Conservation (phyloP, 75 land plant genomes). For the Pinus albicaulis region DNA sequence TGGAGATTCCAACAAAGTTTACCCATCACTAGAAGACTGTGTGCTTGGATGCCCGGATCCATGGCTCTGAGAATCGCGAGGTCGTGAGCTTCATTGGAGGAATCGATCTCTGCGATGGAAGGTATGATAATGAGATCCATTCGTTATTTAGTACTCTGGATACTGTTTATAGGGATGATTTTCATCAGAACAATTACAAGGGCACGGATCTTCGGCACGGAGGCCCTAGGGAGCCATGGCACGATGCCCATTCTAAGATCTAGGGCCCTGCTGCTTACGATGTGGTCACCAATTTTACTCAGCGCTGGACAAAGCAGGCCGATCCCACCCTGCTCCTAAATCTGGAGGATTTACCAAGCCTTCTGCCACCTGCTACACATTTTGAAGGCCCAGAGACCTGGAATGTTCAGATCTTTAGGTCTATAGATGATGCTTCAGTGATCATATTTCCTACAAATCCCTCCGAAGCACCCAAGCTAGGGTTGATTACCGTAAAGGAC, state of each 20-base stretch:
- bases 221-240: conserved; percentile 69
- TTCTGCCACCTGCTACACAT: not conserved
- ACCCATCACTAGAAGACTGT: conserved; percentile 58
- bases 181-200: conserved; percentile 32
- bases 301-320: conserved; percentile 40
- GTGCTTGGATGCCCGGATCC: conserved; percentile 27
- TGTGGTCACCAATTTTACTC: conserved; percentile 46
- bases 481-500: conserved; percentile 27
- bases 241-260: conserved; percentile 40
- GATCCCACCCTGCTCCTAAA: not conserved
- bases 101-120: conserved; percentile 51
- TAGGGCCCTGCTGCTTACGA: conserved; percentile 58
- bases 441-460: conserved; percentile 18
- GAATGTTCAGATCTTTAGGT: conserved; percentile 77
- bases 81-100: conserved; percentile 59
- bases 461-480: conserved; percentile 4
- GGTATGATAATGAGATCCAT: conserved; percentile 52
- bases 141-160: conserved; percentile 41
- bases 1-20: conserved; percentile 26
- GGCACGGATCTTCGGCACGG: conserved; percentile 29
- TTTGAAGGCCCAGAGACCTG: conserved; percentile 37
- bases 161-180: conserved; percentile 30
- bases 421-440: conserved; percentile 72
- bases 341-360: not conserved
- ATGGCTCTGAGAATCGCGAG: conserved; percentile 7